Evolutionary conservation across 2,329 filamentous ascomycete genomes (phyloP), one percentile per base, ranked within the genome.

Genomic region (Bipolaris cookei): DNA sequence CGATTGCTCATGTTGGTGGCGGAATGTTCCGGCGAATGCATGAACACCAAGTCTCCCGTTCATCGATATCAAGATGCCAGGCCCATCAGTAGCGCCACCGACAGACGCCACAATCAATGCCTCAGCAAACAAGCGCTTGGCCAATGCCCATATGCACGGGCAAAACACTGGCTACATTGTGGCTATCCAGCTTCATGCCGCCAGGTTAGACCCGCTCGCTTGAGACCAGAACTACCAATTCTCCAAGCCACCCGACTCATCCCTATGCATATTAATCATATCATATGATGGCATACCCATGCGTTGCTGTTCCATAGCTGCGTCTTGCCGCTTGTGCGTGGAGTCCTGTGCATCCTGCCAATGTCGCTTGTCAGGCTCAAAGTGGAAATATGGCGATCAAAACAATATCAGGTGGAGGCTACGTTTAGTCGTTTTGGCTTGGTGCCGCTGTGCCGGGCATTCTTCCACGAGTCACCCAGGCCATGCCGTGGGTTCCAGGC

Each of bases 61-160:
- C 44, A 64, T 63, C 28, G 58, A 56, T 44, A 44, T 28, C 25
- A 35, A 18, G 11, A 25, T 18, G 4, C 23, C 23, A 25, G 51
- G 39, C 41, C 52, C 30, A 43, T 50, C 34, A 48, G 30, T 32
- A 44, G 39, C 49, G 56, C 43, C 43, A 53, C 48, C 67, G 52
- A 63, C 61, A 64, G 50, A 43, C 48, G 63, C 60, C 56, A 58
- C 34, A 28, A 48, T 37, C n/a, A 48, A 63, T 64, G 58, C 43
- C 48, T 54, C 69, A 70, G 68, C 63, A 65, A 51, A 56, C 23
- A 61, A 48, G 13, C 14, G 25, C 68, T 72, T 70, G 67, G 67
- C 64, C 13, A 25, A 58, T 57, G 59, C 47, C 54, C 56, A 48
- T 56, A 47, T 43, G 34, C 49, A 51, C 28, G 28, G 45, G 57